These are phyloP conservation scores for Aspergillus brunneoviolaceus DNA, from an alignment of 2,329 filamentous ascomycete species.

Conservation along the genomic window DNA sequence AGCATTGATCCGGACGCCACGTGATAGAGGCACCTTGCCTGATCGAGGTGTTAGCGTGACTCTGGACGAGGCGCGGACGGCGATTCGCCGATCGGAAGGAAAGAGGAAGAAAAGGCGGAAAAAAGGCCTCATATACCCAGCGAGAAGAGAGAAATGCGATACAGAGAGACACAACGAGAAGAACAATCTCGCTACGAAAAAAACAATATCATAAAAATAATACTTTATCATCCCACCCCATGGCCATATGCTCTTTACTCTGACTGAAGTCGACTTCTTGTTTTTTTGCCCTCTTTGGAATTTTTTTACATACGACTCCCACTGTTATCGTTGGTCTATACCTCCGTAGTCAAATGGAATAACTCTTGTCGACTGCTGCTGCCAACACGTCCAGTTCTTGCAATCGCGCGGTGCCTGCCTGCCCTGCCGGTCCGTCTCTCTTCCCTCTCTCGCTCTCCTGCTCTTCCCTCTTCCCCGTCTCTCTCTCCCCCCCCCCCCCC, in stretches of 20 bases:
- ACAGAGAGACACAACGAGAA: background rate
- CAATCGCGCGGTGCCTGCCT: background rate
- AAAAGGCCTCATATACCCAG: background rate
- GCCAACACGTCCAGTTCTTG: background rate
- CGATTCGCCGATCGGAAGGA: background rate
- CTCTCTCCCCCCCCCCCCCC: background rate
- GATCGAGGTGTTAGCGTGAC: background rate
- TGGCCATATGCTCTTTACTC: too few species aligned
- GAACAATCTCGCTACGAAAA: background rate
- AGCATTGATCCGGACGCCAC: background rate
- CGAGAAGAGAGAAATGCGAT: background rate
- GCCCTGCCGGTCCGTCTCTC: slow-evolving; percentile 4
- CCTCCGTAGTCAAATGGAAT: background rate
- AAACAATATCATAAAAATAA: background rate
- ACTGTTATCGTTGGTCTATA: too few species aligned
- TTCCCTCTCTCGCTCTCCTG: background rate
- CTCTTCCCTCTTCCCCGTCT: background rate
- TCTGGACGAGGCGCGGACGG: background rate
- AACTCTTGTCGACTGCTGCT: background rate
- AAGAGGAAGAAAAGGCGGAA: background rate
- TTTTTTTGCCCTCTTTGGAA: too few species aligned
- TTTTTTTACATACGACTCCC: too few species aligned
- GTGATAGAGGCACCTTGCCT: slow-evolving; percentile 1
- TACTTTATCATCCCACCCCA: background rate
- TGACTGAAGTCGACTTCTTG: background rate